These are phyloP conservation scores for Picea sitchensis DNA, from an alignment of 75 land plant genomes.

Conservation along the genomic window DNA sequence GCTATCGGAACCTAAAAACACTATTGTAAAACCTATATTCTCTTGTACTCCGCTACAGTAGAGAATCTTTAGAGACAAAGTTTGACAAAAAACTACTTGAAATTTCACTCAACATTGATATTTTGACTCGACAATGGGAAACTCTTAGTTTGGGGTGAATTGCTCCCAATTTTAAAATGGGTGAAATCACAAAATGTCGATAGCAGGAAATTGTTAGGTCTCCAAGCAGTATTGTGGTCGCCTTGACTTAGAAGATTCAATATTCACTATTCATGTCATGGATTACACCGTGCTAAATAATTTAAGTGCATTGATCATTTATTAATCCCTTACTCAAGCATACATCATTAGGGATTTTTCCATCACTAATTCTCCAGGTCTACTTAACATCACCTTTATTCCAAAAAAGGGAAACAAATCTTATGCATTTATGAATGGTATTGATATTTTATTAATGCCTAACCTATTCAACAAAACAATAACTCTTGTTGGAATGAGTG, in stretches of 20 bases:
- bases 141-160: not conserved
- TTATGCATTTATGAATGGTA: constrained; percentile 74
- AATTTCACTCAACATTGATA: too few relatives aligned
- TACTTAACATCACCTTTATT: constrained; percentile 12
- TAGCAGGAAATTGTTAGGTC: not conserved
- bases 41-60: too few relatives aligned
- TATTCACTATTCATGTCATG: too few relatives aligned
- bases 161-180: not conserved
- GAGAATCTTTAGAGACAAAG: too few relatives aligned
- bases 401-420: constrained; percentile 15
- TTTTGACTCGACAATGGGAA: not conserved
- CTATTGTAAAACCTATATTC: too few relatives aligned
- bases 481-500: constrained; percentile 18
- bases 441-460: constrained; percentile 64
- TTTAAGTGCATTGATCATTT: constrained; percentile 41
- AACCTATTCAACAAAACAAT: constrained; percentile 24
- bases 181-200: not conserved
- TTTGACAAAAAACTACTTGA: too few relatives aligned
- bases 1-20: too few relatives aligned
- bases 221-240: not conserved
- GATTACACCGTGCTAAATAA: constrained; percentile 26
- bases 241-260: not conserved
- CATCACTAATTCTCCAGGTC: constrained; percentile 28
- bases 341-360: constrained; percentile 65
- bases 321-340: constrained; percentile 35